Conservation (phyloP, 2,329 filamentous ascomycete species). For the Trichoderma sp. region DNA sequence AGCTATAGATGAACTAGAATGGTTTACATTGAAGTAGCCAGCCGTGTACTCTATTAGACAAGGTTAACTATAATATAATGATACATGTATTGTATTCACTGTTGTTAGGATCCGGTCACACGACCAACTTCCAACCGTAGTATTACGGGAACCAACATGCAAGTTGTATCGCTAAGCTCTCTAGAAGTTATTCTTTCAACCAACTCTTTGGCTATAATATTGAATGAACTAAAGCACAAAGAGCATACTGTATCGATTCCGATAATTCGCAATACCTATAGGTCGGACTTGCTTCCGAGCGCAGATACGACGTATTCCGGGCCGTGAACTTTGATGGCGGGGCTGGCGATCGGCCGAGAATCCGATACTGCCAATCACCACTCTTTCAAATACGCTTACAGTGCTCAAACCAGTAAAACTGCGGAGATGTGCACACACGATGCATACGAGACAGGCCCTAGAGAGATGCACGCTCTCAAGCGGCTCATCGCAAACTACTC, state of each 20-base stretch:
- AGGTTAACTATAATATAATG: neutral
- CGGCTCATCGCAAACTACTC: neutral
- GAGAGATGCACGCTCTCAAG: neutral
- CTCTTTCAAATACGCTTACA: neutral
- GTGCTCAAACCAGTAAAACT: neutral
- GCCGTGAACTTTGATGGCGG: neutral
- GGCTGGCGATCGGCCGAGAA: neutral
- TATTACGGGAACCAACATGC: neutral
- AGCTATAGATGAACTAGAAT: slow-evolving; percentile 4
- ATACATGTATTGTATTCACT: too few relatives aligned
- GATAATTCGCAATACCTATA: neutral
- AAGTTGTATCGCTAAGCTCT: neutral
- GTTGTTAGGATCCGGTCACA: neutral
- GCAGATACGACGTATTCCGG: neutral
- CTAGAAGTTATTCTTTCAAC: neutral
- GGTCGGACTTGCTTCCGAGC: neutral
- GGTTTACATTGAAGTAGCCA: slow-evolving; percentile 7
- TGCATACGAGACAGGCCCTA: neutral
- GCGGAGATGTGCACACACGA: neutral
- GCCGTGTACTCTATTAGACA: neutral
- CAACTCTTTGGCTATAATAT: neutral
- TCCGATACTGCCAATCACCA: neutral
- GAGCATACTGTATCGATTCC: neutral
- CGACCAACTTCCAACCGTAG: neutral
- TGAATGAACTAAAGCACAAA: neutral